Percentiles rank a stretch among this genome's conserved stretches.
These are phyloP conservation scores for Lipomyces kockii DNA, from an alignment of 805 yeast species.

Conservation along the genomic window DNA sequence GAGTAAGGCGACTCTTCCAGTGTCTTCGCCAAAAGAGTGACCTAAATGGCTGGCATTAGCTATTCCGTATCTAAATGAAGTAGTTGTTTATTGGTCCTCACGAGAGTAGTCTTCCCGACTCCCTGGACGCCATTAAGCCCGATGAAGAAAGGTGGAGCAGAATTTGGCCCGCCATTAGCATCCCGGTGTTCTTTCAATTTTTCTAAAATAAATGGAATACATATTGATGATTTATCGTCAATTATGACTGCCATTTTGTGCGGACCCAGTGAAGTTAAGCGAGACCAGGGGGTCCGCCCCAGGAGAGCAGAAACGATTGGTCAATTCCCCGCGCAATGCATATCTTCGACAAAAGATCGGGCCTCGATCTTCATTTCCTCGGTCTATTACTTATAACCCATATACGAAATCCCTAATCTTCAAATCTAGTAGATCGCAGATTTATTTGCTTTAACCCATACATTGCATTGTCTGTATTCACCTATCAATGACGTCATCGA, in stretches of 20 bases:
- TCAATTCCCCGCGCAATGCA: too few species aligned
- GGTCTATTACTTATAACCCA: too few species aligned
- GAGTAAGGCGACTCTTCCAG: slow-evolving; percentile 26
- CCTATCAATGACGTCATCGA: neutral
- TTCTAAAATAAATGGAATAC: slow-evolving; percentile 29
- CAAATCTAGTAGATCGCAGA: too few species aligned
- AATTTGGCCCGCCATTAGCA: neutral
- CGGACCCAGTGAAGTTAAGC: too few species aligned
- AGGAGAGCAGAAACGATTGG: too few species aligned
- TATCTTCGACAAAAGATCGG: too few species aligned
- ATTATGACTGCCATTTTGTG: slow-evolving; percentile 12
- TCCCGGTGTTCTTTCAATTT: slow-evolving; percentile 8
- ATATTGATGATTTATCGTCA: slow-evolving; percentile 27
- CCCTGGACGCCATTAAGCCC: slow-evolving; percentile 39
- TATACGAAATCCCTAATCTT: too few species aligned
- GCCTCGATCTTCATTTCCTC: too few species aligned
- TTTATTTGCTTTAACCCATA: too few species aligned
- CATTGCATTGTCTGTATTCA: too few species aligned
- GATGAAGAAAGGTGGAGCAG: slow-evolving; percentile 32
- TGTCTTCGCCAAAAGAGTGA: slow-evolving; percentile 17
- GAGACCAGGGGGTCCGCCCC: too few species aligned
- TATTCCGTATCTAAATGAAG: neutral
- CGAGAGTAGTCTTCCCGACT: slow-evolving; percentile 37
- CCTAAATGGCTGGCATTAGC: slow-evolving; percentile 8
- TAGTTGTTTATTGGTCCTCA: neutral